Conservation (phyloP, 257 asterid genomes). For the Anisodus tanguticus region DNA sequence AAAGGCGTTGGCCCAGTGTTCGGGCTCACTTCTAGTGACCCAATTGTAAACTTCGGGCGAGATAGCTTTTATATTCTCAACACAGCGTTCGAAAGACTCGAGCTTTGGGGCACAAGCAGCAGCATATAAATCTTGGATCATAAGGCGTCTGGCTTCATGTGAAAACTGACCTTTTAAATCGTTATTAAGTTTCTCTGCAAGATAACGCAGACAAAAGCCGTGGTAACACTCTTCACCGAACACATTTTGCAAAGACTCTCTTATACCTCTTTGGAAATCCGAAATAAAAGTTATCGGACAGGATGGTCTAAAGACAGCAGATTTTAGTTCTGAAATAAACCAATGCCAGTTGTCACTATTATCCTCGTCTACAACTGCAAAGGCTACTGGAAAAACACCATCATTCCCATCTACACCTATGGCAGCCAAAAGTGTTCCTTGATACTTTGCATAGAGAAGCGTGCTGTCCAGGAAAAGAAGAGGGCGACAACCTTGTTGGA, state of each 20-base stretch:
- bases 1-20: slow-evolving; percentile 90
- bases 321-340: slow-evolving; percentile 83
- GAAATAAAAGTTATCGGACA: slow-evolving; percentile 83
- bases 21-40: slow-evolving; percentile 84
- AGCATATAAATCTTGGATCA: slow-evolving; percentile 89
- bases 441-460: slow-evolving; percentile 92
- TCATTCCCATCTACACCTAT: slow-evolving; percentile 96
- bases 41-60: slow-evolving; percentile 92
- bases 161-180: slow-evolving; percentile 95
- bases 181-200: slow-evolving; percentile 89
- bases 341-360: slow-evolving; percentile 91
- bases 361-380: slow-evolving; percentile 96
- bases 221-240: slow-evolving; percentile 85
- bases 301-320: slow-evolving; percentile 64
- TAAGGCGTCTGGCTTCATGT: slow-evolving; percentile 96
- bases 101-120: slow-evolving; percentile 85
- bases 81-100: slow-evolving; percentile 67
- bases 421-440: slow-evolving; percentile 89
- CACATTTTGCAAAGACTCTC: slow-evolving; percentile 67
- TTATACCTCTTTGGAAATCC: slow-evolving; percentile 87
- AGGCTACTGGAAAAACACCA: slow-evolving; percentile 85
- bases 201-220: slow-evolving; percentile 88
- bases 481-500: slow-evolving; percentile 81
- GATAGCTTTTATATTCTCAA: slow-evolving; percentile 88
- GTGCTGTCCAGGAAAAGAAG: slow-evolving; percentile 91